phyloP scores from a whole-genome alignment of 2,329 filamentous ascomycete species.

The Fusarium concolor region DNA sequence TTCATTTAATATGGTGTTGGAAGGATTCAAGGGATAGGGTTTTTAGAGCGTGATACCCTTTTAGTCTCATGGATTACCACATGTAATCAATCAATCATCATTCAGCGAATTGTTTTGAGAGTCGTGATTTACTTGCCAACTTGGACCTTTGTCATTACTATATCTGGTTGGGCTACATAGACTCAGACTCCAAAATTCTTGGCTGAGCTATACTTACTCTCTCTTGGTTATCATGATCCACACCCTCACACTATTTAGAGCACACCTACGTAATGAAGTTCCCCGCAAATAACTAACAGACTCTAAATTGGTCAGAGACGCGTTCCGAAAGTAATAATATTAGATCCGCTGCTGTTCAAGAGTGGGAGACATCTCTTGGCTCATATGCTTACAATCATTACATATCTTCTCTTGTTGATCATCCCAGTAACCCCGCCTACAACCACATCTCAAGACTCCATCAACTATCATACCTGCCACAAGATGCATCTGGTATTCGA shows the following conservation, averaged over 20 bases:
- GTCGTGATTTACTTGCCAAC: not conserved
- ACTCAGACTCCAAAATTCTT: not conserved
- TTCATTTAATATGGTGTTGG: slow-evolving; percentile 21
- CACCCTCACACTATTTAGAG: slow-evolving; percentile 19
- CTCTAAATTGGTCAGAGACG: slow-evolving; percentile 18
- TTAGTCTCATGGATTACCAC: slow-evolving; percentile 29
- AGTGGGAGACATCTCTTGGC: not conserved
- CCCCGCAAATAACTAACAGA: slow-evolving; percentile 32
- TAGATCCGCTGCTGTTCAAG: slow-evolving; percentile 14
- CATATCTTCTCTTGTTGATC: slow-evolving; percentile 5
- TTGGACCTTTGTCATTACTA: not conserved
- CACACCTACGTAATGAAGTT: slow-evolving; percentile 38
- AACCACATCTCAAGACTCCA: not conserved
- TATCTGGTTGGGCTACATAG: not conserved
- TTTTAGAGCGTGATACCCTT: slow-evolving; percentile 48
- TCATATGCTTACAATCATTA: slow-evolving; percentile 20
- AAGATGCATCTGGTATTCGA: slow-evolving; percentile 64
- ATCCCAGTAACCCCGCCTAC: slow-evolving; percentile 3
- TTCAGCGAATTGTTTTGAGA: slow-evolving; percentile 17
- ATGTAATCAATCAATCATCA: slow-evolving; percentile 24
- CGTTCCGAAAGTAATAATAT: slow-evolving; percentile 1
- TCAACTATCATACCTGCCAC: slow-evolving; percentile 2
- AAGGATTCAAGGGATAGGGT: slow-evolving; percentile 32
- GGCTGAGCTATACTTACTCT: slow-evolving; percentile 5
- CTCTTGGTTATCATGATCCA: slow-evolving; percentile 31